Base-by-base conservation (phyloP, 2,329 filamentous ascomycete genomes). In the Cyphellophora europaea region DNA sequence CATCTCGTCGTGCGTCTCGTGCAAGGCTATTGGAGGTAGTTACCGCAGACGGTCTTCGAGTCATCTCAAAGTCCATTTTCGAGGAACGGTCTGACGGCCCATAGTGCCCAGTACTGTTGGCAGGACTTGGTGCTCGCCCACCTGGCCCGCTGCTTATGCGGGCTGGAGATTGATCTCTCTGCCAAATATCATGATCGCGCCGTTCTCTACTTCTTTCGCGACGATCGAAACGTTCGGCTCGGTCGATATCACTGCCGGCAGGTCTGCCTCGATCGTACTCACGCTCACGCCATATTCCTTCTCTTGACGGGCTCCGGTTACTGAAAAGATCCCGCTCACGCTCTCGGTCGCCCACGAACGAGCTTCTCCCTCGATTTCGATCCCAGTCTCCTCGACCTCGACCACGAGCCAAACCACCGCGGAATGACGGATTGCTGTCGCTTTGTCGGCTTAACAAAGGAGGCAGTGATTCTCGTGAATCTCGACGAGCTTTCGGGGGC, bases 261-360 rank as follows among this genome's bases (percentile, higher is more conserved):
- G 54, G 53, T 16, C 58, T 50, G 10, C 56, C 53, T 5, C 56
- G 55, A 30, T 63, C 60, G 44, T 59, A 56, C 16, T 51, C 57
- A n/a, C 56, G 58, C 30, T 63, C 60, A 42, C 61, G 57, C 53
- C 62, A 58, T 8, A 8, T 25, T 5, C 52, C 49, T 40, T 66
- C 63, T 5, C 63, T 54, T 17, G 63, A 66, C 17, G 62, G 54
- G 49, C 63, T 66, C 14, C 63, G 53, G 29, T 58, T 55, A 30
- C 59, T 53, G 38, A 63, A 65, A 2, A 54, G 43, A 39, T 65
- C 60, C 12, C 62, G 58, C 35, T 65, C 62, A 6, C 62, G 58
- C 35, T 65, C 62, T 8, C 62, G 57, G 35, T 65, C 62, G 36
- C 62, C 59, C 5, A 58, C 38, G 39, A 57, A 61, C 10, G 53